These are phyloP conservation scores for Myriosclerotinia scirpicola DNA, from an alignment of 2,329 filamentous ascomycete species.

Conservation along the genomic window DNA sequence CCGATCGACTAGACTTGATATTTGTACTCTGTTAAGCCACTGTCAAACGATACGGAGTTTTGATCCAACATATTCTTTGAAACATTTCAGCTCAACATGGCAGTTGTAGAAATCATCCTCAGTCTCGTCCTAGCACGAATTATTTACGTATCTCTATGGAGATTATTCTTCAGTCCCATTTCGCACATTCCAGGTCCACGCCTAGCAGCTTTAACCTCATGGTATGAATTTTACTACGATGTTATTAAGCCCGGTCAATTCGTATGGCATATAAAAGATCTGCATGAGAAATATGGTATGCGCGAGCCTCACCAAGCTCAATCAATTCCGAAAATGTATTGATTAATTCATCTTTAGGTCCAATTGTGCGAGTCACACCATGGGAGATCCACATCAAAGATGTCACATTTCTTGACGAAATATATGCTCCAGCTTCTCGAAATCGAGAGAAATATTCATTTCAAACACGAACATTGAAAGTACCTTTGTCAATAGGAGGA, in stretches of 20 bases:
- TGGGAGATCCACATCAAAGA: conserved; percentile 1
- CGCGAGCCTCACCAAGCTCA: background rate
- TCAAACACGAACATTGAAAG: background rate
- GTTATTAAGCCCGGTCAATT: conserved; percentile 45
- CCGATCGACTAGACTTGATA: background rate
- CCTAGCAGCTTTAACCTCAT: conserved; percentile 37
- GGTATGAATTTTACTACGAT: conserved; percentile 45
- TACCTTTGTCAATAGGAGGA: background rate
- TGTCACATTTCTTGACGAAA: conserved; percentile 1
- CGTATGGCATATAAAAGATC: conserved; percentile 44
- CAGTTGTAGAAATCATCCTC: background rate
- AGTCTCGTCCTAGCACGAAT: conserved; percentile 1
- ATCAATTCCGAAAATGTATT: background rate
- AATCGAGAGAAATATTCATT: conserved; percentile 3
- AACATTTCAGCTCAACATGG: background rate
- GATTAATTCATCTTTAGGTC: conserved; percentile 15
- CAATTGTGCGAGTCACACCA: conserved; percentile 42
- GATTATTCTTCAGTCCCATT: conserved; percentile 42
- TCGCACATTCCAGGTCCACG: conserved; percentile 39
- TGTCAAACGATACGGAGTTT: background rate
- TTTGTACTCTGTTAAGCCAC: background rate
- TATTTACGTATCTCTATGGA: conserved; percentile 25
- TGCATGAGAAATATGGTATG: conserved; percentile 45
- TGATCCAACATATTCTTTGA: background rate
- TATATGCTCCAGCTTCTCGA: background rate